Conservation (phyloP, 306 rosid genomes). For the Citrullus mucosospermus region DNA sequence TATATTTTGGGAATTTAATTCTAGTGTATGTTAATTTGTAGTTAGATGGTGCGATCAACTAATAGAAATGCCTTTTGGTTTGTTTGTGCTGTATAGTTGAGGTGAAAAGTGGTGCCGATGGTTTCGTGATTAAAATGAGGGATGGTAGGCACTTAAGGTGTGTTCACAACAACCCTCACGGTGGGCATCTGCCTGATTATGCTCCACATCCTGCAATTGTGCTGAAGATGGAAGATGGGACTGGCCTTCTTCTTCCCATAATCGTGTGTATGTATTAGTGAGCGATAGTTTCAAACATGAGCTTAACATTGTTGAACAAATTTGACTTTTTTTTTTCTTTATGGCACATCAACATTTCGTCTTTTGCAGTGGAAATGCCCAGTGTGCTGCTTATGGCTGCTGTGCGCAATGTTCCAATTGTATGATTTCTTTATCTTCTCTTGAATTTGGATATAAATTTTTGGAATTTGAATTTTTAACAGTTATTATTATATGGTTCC, state of each 20-base stretch:
- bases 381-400: constrained; percentile 89
- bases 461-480: constrained; percentile 2
- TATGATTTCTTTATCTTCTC: constrained; percentile 24
- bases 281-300: background rate
- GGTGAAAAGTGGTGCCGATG: constrained; percentile 96
- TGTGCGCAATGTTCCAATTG: constrained; percentile 81
- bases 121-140: constrained; percentile 93
- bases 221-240: constrained; percentile 94
- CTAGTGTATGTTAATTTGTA: background rate
- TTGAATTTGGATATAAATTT: background rate
- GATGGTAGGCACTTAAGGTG: constrained; percentile 89
- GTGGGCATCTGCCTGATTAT: constrained; percentile 91
- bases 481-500: constrained; percentile 17
- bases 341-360: background rate
- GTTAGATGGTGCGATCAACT: background rate
- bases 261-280: constrained; percentile 72
- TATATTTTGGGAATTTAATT: background rate
- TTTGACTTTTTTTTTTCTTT: background rate
- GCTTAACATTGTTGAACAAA: background rate
- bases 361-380: constrained; percentile 89
- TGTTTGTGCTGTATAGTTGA: constrained; percentile 49
- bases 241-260: constrained; percentile 93
- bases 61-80: constrained; percentile 7
- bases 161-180: constrained; percentile 85
- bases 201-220: constrained; percentile 99